Base-by-base conservation (phyloP, 352 stramenopile genomes). In the Globisporangium mamillatum region DNA sequence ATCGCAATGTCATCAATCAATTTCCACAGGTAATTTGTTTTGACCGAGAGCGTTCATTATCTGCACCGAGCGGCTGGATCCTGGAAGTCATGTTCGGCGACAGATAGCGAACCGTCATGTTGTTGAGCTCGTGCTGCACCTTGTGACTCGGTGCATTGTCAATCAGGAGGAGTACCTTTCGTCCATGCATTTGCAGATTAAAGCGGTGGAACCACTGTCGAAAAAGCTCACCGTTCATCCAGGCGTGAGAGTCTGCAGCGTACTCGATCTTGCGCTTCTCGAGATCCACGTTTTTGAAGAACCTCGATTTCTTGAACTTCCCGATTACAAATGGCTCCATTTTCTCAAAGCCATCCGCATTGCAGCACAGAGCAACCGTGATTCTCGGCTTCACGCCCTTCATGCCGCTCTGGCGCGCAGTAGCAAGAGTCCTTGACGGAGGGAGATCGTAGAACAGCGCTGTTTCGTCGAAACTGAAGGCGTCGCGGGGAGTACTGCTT, bases 401-500 rank as follows among this genome's bases (percentile, higher is more conserved):
- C 44, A 10, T 52, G 44, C 44, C 16, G 44, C 44, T 52, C 12
- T 52, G 44, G 44, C 44, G 16, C 44, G 9, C 44, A 52, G 44
- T n/a, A 52, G 1, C 44, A 52, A 52, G 44, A 52, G 44, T 52
- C 44, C 44, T 52, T 52, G 12, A 7, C 44, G 14, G 44, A 52
- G 44, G 16, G 16, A 52, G 44, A 52, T 8, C 44, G 1, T 24
- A 52, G 44, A 52, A 52, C 44, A 52, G 16, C 44, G 18, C 18
- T 52, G 44, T 52, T 52, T 52, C 44, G 44, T 52, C 44, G 44
- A 52, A 52, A 52, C 24, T 52, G 44, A 52, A 52, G 44, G 24
- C 44, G 44, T 52, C 44, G 18, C 44, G 16, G 12, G 1, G 44
- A 52, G 44, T 52, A 52, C 44, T 52, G 44, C 18, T 52, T 16